Percentiles rank a stretch among this genome's conserved stretches.
phyloP scores from a whole-genome alignment of 805 yeast species.

The Saccharomycopsis synnaedendra region DNA sequence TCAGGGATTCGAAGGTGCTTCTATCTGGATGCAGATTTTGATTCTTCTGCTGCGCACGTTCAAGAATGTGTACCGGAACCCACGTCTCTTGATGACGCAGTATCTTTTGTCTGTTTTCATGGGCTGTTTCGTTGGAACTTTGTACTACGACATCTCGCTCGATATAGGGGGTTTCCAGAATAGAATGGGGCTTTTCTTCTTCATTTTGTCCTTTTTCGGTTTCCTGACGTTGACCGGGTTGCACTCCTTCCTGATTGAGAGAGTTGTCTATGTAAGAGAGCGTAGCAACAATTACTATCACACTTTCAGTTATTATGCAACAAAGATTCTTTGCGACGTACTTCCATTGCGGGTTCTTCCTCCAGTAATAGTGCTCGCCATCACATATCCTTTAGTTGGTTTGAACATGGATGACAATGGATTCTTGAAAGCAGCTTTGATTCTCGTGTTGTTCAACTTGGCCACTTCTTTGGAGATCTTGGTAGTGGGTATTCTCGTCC shows the following conservation, averaged over 20 bases:
- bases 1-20: constrained; percentile 33
- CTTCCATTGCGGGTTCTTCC: constrained; percentile 91
- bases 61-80: constrained; percentile 87
- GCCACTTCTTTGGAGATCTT: constrained; percentile 79
- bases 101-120: constrained; percentile 65
- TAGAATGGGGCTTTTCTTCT: constrained; percentile 86
- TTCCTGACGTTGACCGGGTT: constrained; percentile 88
- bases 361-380: constrained; percentile 68
- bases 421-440: constrained; percentile 55
- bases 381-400: constrained; percentile 86
- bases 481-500: constrained; percentile 76
- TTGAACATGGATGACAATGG: constrained; percentile 68
- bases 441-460: constrained; percentile 73
- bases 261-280: constrained; percentile 84
- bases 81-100: constrained; percentile 76
- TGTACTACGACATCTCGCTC: constrained; percentile 73
- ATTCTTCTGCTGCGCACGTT: constrained; percentile 80
- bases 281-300: constrained; percentile 90
- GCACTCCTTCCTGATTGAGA: constrained; percentile 78
- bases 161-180: constrained; percentile 97
- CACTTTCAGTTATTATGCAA: constrained; percentile 73
- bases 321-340: constrained; percentile 84
- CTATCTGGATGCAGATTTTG: constrained; percentile 50
- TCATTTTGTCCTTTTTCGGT: constrained; percentile 83
- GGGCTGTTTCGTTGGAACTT: constrained; percentile 75